Percentiles rank a stretch among this genome's conserved stretches.
phyloP scores from a whole-genome alignment of 805 yeast genomes.

The Zygosaccharomyces bisporus region DNA sequence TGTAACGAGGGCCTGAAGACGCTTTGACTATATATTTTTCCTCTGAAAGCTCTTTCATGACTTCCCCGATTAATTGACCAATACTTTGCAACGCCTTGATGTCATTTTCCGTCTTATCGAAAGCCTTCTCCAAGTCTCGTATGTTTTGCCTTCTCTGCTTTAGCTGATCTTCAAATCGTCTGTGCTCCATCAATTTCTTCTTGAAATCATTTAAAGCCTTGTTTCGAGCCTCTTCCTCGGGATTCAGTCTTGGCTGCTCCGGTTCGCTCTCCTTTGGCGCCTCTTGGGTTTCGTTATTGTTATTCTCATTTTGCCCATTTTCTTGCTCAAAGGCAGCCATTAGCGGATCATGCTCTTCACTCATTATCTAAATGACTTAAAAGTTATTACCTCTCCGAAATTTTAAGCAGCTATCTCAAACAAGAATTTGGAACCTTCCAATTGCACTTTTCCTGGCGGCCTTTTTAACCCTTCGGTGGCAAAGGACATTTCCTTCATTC shows the following conservation, averaged over 20 bases:
- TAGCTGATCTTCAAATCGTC: slow-evolving; percentile 89
- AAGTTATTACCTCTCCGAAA: too few relatives aligned
- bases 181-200: slow-evolving; percentile 83
- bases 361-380: slow-evolving; percentile 37
- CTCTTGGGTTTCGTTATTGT: slow-evolving; percentile 10
- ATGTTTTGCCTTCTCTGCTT: slow-evolving; percentile 79
- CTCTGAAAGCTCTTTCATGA: slow-evolving; percentile 88
- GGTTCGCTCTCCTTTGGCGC: slow-evolving; percentile 21
- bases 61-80: slow-evolving; percentile 97
- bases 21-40: slow-evolving; percentile 96
- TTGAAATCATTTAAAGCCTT: slow-evolving; percentile 75
- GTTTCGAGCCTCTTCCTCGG: slow-evolving; percentile 55
- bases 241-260: slow-evolving; percentile 45
- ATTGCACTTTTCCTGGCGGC: not conserved
- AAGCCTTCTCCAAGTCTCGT: slow-evolving; percentile 77
- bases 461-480: slow-evolving; percentile 4
- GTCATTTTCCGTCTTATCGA: slow-evolving; percentile 92
- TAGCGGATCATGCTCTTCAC: slow-evolving; percentile 73
- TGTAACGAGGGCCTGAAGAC: slow-evolving; percentile 94
- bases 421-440: not conserved
- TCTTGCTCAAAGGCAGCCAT: slow-evolving; percentile 52
- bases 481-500: slow-evolving; percentile 4
- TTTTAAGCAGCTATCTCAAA: not conserved
- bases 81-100: slow-evolving; percentile 95
- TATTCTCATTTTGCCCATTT: slow-evolving; percentile 12